Percentiles rank a stretch among this genome's conserved stretches.
These are phyloP conservation scores for Pleurotus djamor DNA, from an alignment of 768 basidiomycete species.

Conservation along the genomic window DNA sequence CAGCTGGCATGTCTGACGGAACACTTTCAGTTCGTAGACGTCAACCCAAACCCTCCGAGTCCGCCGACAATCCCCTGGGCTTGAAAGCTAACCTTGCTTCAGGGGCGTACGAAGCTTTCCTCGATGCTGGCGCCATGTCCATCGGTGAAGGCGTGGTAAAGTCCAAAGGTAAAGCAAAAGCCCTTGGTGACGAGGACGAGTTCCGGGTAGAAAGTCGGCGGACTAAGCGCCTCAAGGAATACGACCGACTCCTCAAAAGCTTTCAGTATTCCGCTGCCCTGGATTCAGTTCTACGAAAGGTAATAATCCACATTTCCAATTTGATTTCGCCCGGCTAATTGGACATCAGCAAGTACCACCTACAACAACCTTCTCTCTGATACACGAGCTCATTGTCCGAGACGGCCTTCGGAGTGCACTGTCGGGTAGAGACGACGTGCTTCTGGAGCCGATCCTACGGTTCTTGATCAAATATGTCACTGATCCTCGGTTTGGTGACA, in stretches of 20 bases:
- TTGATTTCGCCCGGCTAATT: not conserved
- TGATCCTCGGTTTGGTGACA: slow-evolving; percentile 91
- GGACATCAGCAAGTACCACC: slow-evolving; percentile 72
- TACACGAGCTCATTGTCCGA: slow-evolving; percentile 90
- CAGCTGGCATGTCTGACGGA: slow-evolving; percentile 97
- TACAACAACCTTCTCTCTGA: slow-evolving; percentile 82
- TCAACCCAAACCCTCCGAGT: slow-evolving; percentile 71
- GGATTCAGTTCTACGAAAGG: slow-evolving; percentile 88
- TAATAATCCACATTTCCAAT: slow-evolving; percentile 20
- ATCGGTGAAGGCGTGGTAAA: slow-evolving; percentile 57
- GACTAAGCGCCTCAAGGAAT: slow-evolving; percentile 73
- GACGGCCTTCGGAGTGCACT: slow-evolving; percentile 88
- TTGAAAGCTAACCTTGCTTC: slow-evolving; percentile 40
- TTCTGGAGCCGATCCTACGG: slow-evolving; percentile 88
- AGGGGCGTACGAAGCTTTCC: slow-evolving; percentile 67
- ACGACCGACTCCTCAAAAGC: slow-evolving; percentile 84
- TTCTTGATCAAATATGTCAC: slow-evolving; percentile 82
- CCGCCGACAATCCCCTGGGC: slow-evolving; percentile 27
- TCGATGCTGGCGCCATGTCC: slow-evolving; percentile 48
- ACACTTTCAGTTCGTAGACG: slow-evolving; percentile 95
- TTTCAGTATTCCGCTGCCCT: slow-evolving; percentile 96
- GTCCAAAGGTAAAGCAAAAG: slow-evolving; percentile 43
- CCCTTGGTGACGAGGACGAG: slow-evolving; percentile 68
- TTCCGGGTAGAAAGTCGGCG: slow-evolving; percentile 73
- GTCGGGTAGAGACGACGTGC: slow-evolving; percentile 88